These are phyloP conservation scores for Filosporella fistucella DNA, from an alignment of 495 filamentous ascomycete species.

Conservation along the genomic window DNA sequence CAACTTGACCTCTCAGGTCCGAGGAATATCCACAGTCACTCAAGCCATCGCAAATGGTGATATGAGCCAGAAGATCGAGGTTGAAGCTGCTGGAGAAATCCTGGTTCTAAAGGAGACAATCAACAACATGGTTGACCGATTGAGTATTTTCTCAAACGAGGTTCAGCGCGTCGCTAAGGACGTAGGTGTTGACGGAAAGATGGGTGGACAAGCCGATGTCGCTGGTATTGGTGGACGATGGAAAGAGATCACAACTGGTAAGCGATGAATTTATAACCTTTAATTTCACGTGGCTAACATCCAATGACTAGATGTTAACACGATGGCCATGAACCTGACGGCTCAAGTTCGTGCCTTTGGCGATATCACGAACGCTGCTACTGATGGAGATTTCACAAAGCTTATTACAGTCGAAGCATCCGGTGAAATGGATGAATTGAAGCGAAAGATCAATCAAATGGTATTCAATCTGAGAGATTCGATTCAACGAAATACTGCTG, in stretches of 20 bases:
- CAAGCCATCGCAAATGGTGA: slow-evolving; percentile 93
- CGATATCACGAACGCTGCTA: slow-evolving; percentile 95
- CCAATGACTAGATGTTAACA: slow-evolving; percentile 75
- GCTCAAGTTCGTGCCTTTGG: slow-evolving; percentile 97
- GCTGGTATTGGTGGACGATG: slow-evolving; percentile 90
- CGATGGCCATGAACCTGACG: slow-evolving; percentile 96
- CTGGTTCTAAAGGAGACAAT: slow-evolving; percentile 93
- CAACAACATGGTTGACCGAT: slow-evolving; percentile 97
- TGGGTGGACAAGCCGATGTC: slow-evolving; percentile 96
- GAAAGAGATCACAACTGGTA: slow-evolving; percentile 92
- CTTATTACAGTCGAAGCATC: slow-evolving; percentile 97
- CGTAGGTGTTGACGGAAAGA: slow-evolving; percentile 96
- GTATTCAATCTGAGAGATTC: slow-evolving; percentile 91
- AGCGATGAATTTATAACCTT: neutral
- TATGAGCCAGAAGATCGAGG: slow-evolving; percentile 93
- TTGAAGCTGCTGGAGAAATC: slow-evolving; percentile 94
- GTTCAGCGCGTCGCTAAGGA: slow-evolving; percentile 95
- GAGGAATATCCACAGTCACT: slow-evolving; percentile 94
- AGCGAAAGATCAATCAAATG: slow-evolving; percentile 99
- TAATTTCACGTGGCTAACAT: neutral
- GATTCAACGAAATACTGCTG: slow-evolving; percentile 96
- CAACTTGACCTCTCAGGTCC: slow-evolving; percentile 92
- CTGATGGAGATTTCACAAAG: slow-evolving; percentile 94
- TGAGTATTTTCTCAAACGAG: slow-evolving; percentile 96
- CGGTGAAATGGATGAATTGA: slow-evolving; percentile 98